Evolutionary conservation across 2,329 filamentous ascomycete genomes (phyloP), one percentile per base, ranked within the genome.

Genomic region (Aureobasidium sp.): DNA sequence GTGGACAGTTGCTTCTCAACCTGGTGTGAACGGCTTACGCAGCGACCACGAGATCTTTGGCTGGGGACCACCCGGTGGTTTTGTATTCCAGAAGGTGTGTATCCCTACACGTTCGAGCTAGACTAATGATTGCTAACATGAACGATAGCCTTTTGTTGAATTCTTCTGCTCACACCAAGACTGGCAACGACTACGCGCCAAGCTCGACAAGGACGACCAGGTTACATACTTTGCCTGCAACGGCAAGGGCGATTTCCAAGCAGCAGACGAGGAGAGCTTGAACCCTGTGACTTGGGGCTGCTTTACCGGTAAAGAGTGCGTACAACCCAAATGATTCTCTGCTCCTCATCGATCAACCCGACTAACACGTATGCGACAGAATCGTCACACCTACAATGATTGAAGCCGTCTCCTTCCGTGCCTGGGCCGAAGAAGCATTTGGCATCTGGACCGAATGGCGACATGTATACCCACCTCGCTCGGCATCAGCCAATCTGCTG

Each of bases 241-340:
- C 72, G 82, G 83, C 0, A 77, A 79, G 1, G 90, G 90, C n/a
- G 88, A 90, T 63, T 95, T 94, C 70, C 80, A 86, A 63, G 88
- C 89, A 15, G 90, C 74, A 7, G 75, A 78, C 50, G 76, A 87
- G 0, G 84, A 89, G 65, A 74, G 78, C 69, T 93, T 95, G 34
- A 97, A 97, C 71, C 91, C 93, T 0, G 94, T 99, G 1, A 99
- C 94, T 0, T 97, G 93, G 93, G 93, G 93, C 57, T 90, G 91
- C 0, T 97, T 97, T 76, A 88, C 90, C 0, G 91, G 91, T 46
- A 97, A 97, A 77, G 93, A 97, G 53, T 57, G 53, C 26, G 53
- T 56, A 75, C 59, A 26, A 34, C 48, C 13, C 41, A 3, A 5
- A 15, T 2, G 1, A 10, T 6, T 15, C 3, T 27, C 1, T 8